Evolutionary conservation across 345 rosid species (phyloP).

Genomic region (Xanthoceras sorbifolium): DNA sequence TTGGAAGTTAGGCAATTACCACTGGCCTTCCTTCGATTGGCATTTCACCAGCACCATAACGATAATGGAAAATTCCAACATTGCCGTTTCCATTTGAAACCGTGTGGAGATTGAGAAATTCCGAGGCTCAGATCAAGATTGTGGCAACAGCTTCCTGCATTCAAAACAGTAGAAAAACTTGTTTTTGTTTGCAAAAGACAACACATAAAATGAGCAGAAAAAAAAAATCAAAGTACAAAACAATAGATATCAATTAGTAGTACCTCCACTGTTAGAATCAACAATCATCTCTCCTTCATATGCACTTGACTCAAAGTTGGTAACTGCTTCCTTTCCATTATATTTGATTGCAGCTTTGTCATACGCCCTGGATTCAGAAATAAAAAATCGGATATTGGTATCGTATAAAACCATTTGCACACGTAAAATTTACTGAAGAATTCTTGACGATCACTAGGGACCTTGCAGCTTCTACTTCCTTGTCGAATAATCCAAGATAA

Average conservation of each 20-base stretch:
- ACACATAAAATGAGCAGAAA: neutral
- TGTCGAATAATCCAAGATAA: constrained; percentile 55
- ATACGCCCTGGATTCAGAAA: constrained; percentile 52
- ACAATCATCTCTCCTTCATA: constrained; percentile 33
- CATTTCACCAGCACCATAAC: constrained; percentile 21
- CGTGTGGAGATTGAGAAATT: constrained; percentile 36
- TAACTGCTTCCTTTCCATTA: constrained; percentile 61
- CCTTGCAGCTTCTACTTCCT: constrained; percentile 65
- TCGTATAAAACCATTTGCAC: constrained; percentile 1
- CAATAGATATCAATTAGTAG: too few species aligned
- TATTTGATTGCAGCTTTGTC: constrained; percentile 53
- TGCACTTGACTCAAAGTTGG: constrained; percentile 50
- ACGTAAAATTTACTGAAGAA: neutral
- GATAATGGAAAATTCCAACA: constrained; percentile 11
- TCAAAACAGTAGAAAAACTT: neutral
- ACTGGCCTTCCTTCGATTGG: constrained; percentile 27
- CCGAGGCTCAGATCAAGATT: constrained; percentile 66
- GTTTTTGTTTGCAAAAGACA: neutral
- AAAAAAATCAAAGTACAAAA: neutral
- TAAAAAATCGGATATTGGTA: neutral
- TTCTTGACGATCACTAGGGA: constrained; percentile 25
- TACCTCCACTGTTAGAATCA: constrained; percentile 40
- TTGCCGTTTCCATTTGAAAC: constrained; percentile 20
- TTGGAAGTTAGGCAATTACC: constrained; percentile 17
- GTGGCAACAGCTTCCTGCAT: constrained; percentile 38